Conservation (phyloP, 2,329 filamentous ascomycete species). For the Exserohilum turcica region DNA sequence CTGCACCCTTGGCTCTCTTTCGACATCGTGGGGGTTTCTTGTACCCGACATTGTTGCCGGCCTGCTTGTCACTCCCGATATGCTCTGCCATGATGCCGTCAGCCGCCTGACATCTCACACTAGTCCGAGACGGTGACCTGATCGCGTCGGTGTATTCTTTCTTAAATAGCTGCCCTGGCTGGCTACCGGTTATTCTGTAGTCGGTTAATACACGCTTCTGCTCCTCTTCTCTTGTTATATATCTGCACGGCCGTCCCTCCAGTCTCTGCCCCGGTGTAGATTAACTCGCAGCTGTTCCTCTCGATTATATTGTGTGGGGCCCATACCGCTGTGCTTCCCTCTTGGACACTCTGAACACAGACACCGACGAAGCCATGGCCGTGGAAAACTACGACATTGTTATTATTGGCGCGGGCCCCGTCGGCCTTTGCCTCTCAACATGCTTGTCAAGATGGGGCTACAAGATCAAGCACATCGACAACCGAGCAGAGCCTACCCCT, state of each 20-base stretch:
- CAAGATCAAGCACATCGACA: constrained; percentile 93
- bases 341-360: not conserved
- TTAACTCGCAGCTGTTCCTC: constrained; percentile 5
- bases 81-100: constrained; percentile 26
- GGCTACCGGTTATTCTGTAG: not conserved
- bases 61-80: constrained; percentile 25
- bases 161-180: constrained; percentile 17
- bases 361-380: constrained; percentile 13
- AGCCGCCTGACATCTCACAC: constrained; percentile 15
- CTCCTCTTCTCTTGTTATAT: not conserved
- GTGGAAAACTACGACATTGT: constrained; percentile 69
- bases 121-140: constrained; percentile 18
- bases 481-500: constrained; percentile 79
- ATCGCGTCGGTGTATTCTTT: constrained; percentile 12
- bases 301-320: constrained; percentile 6
- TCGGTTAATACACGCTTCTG: not conserved
- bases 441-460: constrained; percentile 92
- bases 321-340: not conserved
- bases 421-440: constrained; percentile 84
- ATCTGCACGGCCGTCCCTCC: not conserved
- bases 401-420: constrained; percentile 86
- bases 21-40: constrained; percentile 14
- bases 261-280: not conserved
- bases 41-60: constrained; percentile 36
- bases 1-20: constrained; percentile 8